Evolutionary conservation across 176 grass and related monocot species (phyloP).

Genomic region (Raddia guianensis): DNA sequence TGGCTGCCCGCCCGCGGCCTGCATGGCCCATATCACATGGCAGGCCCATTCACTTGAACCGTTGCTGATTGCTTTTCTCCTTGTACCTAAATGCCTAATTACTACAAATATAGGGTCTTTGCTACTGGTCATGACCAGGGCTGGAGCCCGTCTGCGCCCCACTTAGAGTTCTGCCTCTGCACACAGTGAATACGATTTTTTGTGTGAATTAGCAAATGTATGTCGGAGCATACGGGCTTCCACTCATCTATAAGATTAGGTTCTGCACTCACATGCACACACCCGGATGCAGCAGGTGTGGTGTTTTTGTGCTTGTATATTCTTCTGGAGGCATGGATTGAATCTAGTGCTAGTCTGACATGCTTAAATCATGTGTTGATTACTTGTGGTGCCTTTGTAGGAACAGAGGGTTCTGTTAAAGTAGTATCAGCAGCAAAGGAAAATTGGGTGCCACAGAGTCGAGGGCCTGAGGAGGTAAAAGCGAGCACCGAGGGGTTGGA

Average conservation of each 20-base stretch:
- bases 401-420: constrained; percentile 68
- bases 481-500: constrained; percentile 48
- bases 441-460: constrained; percentile 71
- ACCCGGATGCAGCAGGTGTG: background rate
- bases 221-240: constrained; percentile 1
- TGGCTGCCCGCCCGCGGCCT: too few species aligned
- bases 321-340: background rate
- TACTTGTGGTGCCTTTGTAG: constrained; percentile 31
- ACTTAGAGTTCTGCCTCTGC: too few species aligned
- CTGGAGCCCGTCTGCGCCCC: too few species aligned
- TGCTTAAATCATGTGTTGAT: constrained; percentile 28
- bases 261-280: background rate
- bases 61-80: too few species aligned
- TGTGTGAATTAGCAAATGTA: too few species aligned
- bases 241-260: background rate
- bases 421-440: constrained; percentile 85
- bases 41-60: too few species aligned
- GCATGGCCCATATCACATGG: too few species aligned
- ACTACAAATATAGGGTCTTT: too few species aligned
- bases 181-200: too few species aligned
- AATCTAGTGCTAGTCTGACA: constrained; percentile 19
- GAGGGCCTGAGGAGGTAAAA: constrained; percentile 47
- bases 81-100: too few species aligned
- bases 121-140: too few species aligned
- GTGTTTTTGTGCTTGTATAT: background rate